These are phyloP conservation scores for Beauveria caledonica DNA, from an alignment of 2,329 filamentous ascomycete genomes.

Conservation along the genomic window DNA sequence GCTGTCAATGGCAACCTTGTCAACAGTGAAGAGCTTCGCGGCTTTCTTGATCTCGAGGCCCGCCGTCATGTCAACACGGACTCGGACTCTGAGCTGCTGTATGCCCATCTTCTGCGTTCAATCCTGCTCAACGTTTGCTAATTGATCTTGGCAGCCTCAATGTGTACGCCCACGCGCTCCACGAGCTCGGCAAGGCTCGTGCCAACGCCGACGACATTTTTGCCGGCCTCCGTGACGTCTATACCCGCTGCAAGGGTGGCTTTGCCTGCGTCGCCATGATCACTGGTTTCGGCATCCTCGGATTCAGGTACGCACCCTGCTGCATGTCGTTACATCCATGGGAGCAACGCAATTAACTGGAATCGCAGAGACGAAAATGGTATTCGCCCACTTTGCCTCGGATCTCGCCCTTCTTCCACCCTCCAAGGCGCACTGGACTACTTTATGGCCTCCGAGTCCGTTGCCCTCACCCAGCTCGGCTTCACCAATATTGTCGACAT, in stretches of 20 bases:
- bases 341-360: constrained; percentile 44
- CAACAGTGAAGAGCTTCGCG: constrained; percentile 60
- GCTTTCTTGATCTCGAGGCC: constrained; percentile 67
- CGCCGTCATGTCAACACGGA: constrained; percentile 87
- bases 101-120: not conserved
- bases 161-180: constrained; percentile 75
- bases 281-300: constrained; percentile 70
- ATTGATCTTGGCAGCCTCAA: constrained; percentile 47
- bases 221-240: constrained; percentile 61
- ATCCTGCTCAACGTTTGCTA: not conserved
- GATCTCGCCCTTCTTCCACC: constrained; percentile 60
- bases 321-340: too few species aligned
- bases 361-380: constrained; percentile 39
- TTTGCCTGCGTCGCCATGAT: constrained; percentile 79
- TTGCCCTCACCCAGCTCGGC: constrained; percentile 73
- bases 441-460: constrained; percentile 84
- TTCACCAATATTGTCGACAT: constrained; percentile 72
- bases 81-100: constrained; percentile 75
- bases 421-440: constrained; percentile 64
- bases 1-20: constrained; percentile 86
- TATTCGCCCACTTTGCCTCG: constrained; percentile 74
- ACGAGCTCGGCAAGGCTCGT: constrained; percentile 72
- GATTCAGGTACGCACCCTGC: constrained; percentile 47
- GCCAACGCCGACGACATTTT: constrained; percentile 75
- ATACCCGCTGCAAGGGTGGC: constrained; percentile 62